phyloP scores from a whole-genome alignment of 1,139 yeast species.

The Lodderomyces margitis region DNA sequence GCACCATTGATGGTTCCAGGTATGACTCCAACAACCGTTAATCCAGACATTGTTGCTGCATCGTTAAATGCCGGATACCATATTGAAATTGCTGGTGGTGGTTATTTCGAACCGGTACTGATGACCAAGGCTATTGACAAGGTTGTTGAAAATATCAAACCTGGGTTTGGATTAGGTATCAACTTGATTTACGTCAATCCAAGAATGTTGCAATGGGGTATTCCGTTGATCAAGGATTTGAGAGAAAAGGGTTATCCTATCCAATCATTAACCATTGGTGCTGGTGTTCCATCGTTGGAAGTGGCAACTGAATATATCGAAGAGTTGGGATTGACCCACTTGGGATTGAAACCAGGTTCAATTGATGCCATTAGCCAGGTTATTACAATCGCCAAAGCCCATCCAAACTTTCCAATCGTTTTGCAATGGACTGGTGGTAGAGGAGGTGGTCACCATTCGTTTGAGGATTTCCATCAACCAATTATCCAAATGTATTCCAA shows the following conservation, averaged over 20 bases:
- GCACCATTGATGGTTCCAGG: conserved; percentile 98
- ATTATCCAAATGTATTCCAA: conserved; percentile 92
- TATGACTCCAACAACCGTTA: conserved; percentile 98
- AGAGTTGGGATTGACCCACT: conserved; percentile 87
- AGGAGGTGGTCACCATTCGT: conserved; percentile 99
- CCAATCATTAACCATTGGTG: conserved; percentile 96
- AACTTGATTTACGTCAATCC: conserved; percentile 96
- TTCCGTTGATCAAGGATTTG: conserved; percentile 86
- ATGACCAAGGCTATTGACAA: conserved; percentile 76
- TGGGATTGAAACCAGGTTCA: conserved; percentile 97
- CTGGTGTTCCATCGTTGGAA: conserved; percentile 98
- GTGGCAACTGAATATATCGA: conserved; percentile 96
- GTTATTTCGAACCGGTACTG: conserved; percentile 73
- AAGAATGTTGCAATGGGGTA: conserved; percentile 97
- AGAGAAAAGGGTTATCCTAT: conserved; percentile 93
- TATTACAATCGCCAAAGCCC: conserved; percentile 88
- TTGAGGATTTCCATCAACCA: conserved; percentile 98
- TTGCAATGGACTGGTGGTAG: conserved; percentile 99
- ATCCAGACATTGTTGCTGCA: conserved; percentile 90
- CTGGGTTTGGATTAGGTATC: conserved; percentile 88
- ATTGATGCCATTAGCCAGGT: conserved; percentile 87
- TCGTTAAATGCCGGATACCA: conserved; percentile 95
- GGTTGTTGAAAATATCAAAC: conserved; percentile 62
- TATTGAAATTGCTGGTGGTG: conserved; percentile 98
- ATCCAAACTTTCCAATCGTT: conserved; percentile 93